These are phyloP conservation scores for Gynandropsis gynandra DNA, from an alignment of 345 rosid genomes.

Conservation along the genomic window DNA sequence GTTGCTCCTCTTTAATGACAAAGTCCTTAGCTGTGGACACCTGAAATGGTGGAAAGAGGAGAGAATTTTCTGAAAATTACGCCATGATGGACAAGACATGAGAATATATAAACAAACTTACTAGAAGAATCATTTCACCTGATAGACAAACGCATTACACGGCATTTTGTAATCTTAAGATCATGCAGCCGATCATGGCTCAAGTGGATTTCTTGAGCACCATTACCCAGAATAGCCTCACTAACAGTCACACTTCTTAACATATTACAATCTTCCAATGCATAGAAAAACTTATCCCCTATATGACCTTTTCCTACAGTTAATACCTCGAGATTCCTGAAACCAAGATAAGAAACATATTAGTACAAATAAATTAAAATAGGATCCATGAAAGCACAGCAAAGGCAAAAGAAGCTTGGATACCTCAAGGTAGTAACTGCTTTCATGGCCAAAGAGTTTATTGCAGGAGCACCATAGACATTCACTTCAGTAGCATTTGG, in stretches of 20 bases:
- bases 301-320: conserved; percentile 69
- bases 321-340: conserved; percentile 74
- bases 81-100: conserved; percentile 9
- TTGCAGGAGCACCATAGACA: conserved; percentile 51
- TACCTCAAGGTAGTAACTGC: conserved; percentile 70
- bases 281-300: conserved; percentile 69
- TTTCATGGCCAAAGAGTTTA: conserved; percentile 61
- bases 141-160: conserved; percentile 73
- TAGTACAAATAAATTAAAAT: conserved; percentile 1
- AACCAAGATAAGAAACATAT: conserved; percentile 15
- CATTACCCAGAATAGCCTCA: conserved; percentile 71
- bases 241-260: conserved; percentile 64
- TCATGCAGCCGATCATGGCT: conserved; percentile 69
- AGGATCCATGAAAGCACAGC: not conserved
- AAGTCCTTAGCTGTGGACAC: conserved; percentile 71
- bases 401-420: conserved; percentile 2
- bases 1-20: conserved; percentile 87
- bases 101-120: conserved; percentile 2
- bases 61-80: conserved; percentile 10
- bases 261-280: conserved; percentile 65
- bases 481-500: conserved; percentile 89
- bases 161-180: conserved; percentile 78
- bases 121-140: conserved; percentile 39
- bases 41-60: conserved; percentile 33
- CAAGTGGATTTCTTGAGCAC: conserved; percentile 73